A percentile compares a stretch with the other conserved stretches of the same genome.
These are phyloP conservation scores for Xerocomus nothofagi DNA, from an alignment of 1,284 basidiomycete species.

Conservation along the genomic window DNA sequence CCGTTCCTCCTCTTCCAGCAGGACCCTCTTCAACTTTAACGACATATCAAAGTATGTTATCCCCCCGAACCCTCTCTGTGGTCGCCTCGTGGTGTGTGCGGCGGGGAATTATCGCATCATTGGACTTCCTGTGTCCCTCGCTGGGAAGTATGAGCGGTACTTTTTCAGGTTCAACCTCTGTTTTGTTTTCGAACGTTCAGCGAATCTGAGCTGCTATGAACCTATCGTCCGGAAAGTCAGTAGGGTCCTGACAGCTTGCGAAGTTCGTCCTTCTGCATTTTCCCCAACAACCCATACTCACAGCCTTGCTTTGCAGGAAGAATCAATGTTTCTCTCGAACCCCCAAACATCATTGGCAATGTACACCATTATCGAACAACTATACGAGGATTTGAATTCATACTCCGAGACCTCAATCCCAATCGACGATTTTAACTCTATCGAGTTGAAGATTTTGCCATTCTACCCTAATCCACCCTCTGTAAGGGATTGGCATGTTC, in stretches of 20 bases:
- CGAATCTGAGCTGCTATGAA: constrained; percentile 93
- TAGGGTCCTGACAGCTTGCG: constrained; percentile 82
- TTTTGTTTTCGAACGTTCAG: constrained; percentile 90
- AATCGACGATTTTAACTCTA: constrained; percentile 87
- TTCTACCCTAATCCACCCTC: constrained; percentile 93
- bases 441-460: constrained; percentile 94
- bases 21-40: constrained; percentile 84
- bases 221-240: constrained; percentile 95
- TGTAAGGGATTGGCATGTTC: constrained; percentile 95
- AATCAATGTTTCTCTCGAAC: constrained; percentile 85
- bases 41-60: constrained; percentile 95
- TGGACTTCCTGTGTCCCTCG: constrained; percentile 83
- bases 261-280: constrained; percentile 57
- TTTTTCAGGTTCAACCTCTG: constrained; percentile 96
- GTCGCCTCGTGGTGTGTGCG: constrained; percentile 81
- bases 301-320: constrained; percentile 57
- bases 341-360: constrained; percentile 71
- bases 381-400: constrained; percentile 96
- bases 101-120: constrained; percentile 79
- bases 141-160: constrained; percentile 74
- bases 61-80: constrained; percentile 84
- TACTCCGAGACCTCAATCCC: constrained; percentile 94
- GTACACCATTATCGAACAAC: constrained; percentile 88
- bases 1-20: constrained; percentile 46
- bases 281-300: constrained; percentile 9